phyloP scores from a whole-genome alignment of 2,329 filamentous ascomycete species.

The Tolypocladium tundrense region DNA sequence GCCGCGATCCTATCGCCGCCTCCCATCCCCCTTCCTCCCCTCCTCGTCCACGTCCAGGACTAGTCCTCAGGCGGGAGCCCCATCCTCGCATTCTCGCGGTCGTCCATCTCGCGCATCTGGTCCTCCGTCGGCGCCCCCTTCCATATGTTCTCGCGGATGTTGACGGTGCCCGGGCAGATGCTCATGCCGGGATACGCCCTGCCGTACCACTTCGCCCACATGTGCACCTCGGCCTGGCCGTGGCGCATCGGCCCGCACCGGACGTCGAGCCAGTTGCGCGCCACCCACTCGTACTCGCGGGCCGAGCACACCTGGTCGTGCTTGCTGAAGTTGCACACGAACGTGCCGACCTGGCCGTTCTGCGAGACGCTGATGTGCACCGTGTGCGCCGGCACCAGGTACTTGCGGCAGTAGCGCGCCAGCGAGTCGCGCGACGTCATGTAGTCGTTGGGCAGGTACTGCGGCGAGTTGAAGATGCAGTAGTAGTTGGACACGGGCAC shows the following conservation, averaged over 20 bases:
- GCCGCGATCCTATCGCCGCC: neutral
- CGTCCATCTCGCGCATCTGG: neutral
- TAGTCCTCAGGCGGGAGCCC: too few relatives aligned
- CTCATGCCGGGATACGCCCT: neutral
- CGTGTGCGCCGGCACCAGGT: neutral
- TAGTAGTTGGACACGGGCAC: neutral
- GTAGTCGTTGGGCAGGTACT: neutral
- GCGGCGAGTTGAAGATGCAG: neutral
- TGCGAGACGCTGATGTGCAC: neutral
- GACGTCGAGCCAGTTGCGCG: neutral
- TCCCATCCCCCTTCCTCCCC: too few relatives aligned
- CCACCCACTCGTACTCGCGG: neutral
- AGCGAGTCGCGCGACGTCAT: neutral
- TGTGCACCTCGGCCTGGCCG: neutral
- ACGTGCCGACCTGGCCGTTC: neutral
- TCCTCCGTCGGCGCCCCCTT: neutral
- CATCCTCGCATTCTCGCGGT: too few relatives aligned
- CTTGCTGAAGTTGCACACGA: slow-evolving; percentile 1
- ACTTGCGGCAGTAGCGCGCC: neutral
- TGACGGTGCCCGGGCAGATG: neutral
- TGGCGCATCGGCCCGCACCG: neutral
- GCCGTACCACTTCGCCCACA: slow-evolving; percentile 1
- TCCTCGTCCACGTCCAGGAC: too few relatives aligned
- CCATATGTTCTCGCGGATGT: neutral
- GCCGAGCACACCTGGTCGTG: neutral